Percentiles rank a stretch among this genome's conserved stretches.
These are phyloP conservation scores for Dothistroma septosporum DNA, from an alignment of 2,329 filamentous ascomycete species.

Conservation along the genomic window DNA sequence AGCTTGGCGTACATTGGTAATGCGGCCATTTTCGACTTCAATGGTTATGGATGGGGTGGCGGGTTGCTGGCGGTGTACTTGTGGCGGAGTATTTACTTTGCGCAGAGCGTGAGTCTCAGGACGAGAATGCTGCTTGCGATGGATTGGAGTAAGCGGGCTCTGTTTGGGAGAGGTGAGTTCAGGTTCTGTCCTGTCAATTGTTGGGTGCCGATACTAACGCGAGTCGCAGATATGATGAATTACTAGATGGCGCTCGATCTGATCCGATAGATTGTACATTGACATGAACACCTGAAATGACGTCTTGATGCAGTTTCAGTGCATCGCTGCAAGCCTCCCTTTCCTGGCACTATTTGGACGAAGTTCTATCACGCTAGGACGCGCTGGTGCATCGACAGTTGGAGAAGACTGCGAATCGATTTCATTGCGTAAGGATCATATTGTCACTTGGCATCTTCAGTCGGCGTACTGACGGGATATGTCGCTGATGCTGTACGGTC, in stretches of 20 bases:
- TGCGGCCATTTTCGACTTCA: constrained; percentile 88
- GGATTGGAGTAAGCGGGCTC: constrained; percentile 96
- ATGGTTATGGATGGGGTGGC: constrained; percentile 72
- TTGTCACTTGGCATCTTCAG: too few species aligned
- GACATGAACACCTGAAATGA: too few species aligned
- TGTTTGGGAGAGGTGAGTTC: constrained; percentile 87
- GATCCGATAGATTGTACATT: neutral
- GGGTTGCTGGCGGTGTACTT: constrained; percentile 91
- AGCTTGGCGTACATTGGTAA: constrained; percentile 94
- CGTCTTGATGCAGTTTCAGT: too few species aligned
- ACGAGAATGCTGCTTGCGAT: constrained; percentile 87
- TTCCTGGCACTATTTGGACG: too few species aligned
- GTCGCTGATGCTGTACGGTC: too few species aligned
- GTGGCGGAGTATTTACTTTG: constrained; percentile 95
- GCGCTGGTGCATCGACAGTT: too few species aligned
- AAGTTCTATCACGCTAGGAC: too few species aligned
- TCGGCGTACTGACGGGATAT: too few species aligned
- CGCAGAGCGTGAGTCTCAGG: constrained; percentile 89
- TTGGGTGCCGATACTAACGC: constrained; percentile 12
- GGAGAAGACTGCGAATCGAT: neutral
- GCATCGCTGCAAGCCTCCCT: too few species aligned
- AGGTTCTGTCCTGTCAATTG: neutral
- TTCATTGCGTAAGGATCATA: too few species aligned
- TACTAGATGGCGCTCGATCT: constrained; percentile 22
- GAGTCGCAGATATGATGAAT: constrained; percentile 33